Base-by-base conservation (phyloP, 768 basidiomycete genomes). In the Gymnopilus dilepis region DNA sequence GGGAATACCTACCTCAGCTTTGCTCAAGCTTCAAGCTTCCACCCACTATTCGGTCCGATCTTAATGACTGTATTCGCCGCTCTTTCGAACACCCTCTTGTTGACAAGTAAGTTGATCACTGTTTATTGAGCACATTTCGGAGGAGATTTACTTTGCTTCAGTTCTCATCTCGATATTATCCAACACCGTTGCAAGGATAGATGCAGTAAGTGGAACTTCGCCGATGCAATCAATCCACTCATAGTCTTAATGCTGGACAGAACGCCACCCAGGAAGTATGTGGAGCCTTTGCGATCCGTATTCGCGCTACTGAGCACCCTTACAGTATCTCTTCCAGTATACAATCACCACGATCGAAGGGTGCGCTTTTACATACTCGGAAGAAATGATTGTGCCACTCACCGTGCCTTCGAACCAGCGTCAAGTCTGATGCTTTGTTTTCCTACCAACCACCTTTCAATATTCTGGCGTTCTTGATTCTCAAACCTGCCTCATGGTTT, bases 391-490 rank as follows among this genome's bases (percentile, higher is more conserved):
- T 33, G 15, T 45, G 9, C 50, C 37, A 22, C 30, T 26, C 60
- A 4, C 51, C 21, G 31, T 58, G 28, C 30, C 4, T 37, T n/a
- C 17, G 17, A 37, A 13, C 11, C 63, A 92, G 94, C 22, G 91
- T 95, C 70, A 95, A 95, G 71, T 88, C 90, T 2, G 94, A 96
- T 71, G 92, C 92, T 0, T 79, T 97, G 17, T 94, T 96, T 77
- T 94, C 90, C 48, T 97, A 97, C 68, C 92, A 95, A 65, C 93
- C 92, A 1, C 95, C 95, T 1, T 94, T 94, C 82, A 94, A 93
- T 68, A 77, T 94, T 19, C 76, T 92, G 19, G 95, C 95, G 1
- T 88, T 95, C 72, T 59, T 86, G 28, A 79, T 97, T 59, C 82
- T 97, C 51, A 90, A 92, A 71, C 93, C 95, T 12, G 80, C 89